These are phyloP conservation scores for Clohesyomyces aquaticus DNA, from an alignment of 495 filamentous ascomycete genomes.

Conservation along the genomic window DNA sequence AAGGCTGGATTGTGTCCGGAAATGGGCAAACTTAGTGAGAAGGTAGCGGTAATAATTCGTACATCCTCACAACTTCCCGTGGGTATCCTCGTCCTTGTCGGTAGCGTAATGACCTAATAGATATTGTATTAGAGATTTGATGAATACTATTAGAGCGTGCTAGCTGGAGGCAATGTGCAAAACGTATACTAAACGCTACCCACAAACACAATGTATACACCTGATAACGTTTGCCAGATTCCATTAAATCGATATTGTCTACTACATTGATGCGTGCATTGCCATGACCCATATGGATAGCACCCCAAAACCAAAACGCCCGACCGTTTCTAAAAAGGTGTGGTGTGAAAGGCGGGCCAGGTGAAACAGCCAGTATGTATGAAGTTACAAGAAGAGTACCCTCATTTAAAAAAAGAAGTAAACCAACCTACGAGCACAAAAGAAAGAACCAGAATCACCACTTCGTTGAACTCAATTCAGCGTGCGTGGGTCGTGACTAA, in stretches of 20 bases:
- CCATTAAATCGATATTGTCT: slow-evolving; percentile 7
- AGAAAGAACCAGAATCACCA: neutral
- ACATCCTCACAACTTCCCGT: no score
- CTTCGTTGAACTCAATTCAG: slow-evolving; percentile 19
- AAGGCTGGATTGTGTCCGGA: no score
- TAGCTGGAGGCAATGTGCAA: no score
- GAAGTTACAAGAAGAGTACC: slow-evolving; percentile 26
- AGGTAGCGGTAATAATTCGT: no score
- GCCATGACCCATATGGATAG: slow-evolving; percentile 1
- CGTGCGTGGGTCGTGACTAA: neutral
- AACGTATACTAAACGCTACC: no score
- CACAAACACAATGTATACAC: no score
- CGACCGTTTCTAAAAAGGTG: slow-evolving; percentile 19
- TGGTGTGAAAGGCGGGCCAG: neutral
- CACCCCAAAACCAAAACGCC: slow-evolving; percentile 18
- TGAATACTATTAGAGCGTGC: no score
- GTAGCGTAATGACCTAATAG: no score
- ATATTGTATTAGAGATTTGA: no score
- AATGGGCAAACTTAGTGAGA: no score
- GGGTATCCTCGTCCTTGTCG: no score
- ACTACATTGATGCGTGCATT: slow-evolving; percentile 16
- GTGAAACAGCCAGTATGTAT: neutral
- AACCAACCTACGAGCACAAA: slow-evolving; percentile 1
- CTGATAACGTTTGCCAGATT: slow-evolving; percentile 5
- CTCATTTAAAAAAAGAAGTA: no score